Evolutionary conservation across 2,329 filamentous ascomycete species (phyloP), one percentile per base, ranked within the genome.

Genomic region (Sclerotinia trifoliorum): DNA sequence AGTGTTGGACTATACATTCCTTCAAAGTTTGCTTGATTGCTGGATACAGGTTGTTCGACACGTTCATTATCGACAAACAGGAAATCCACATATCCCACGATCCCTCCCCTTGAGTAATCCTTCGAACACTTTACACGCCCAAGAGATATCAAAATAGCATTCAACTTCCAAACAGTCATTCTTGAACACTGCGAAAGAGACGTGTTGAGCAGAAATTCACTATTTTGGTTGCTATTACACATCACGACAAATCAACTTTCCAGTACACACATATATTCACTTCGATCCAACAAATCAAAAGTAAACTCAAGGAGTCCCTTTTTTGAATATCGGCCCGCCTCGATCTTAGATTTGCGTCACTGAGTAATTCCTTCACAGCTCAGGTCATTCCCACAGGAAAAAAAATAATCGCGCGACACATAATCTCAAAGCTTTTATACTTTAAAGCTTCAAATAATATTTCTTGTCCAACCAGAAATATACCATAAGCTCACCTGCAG

Each of bases 21-120:
- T 72, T 70, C 68, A 46, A 32, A 44, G 62, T 39, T 49, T 66
- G 54, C 64, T 66, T 66, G 55, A 64, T 68, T 49, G 58, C 58
- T 67, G 73, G 69, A 73, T 71, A 66, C 71, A 71, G 72, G 70
- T 71, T 75, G 74, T 75, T 74, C 71, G 68, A 72, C 56, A 68
- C 72, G 69, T 65, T 75, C 74, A 68, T 73, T 76, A 71, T 74
- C 72, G 71, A 71, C 69, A 74, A 66, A 69, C 67, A 44, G 32
- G 32, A 52, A n/a, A 60, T 52, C 54, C 63, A 66, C 42, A 61
- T n/a, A 61, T 60, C 63, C 42, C 63, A 60, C 42, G 24, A 66
- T 66, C 54, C 65, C 46, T 66, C 48, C 55, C 55, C 54, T 35
- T 35, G 11, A 61, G 57, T 21, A 60, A 32, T 39, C 42, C 17